A percentile compares a stretch with the other conserved stretches of the same genome.
Evolutionary conservation across 768 basidiomycete species (phyloP).

Genomic region (Tylopilus subfusipes): DNA sequence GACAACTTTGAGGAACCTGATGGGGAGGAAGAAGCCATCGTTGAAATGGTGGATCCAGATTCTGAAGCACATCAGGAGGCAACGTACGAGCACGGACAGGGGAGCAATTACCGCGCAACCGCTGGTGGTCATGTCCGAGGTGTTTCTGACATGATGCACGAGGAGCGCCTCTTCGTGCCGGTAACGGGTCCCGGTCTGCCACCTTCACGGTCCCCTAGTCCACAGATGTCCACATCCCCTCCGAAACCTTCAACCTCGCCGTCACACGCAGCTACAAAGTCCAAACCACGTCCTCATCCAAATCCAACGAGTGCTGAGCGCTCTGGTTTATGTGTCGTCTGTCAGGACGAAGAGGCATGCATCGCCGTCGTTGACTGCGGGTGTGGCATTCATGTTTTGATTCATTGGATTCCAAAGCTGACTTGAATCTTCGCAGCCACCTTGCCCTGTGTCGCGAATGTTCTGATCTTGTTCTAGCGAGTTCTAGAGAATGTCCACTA

Average conservation of each 20-base stretch:
- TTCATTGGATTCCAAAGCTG: neutral
- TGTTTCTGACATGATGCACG: slow-evolving; percentile 3
- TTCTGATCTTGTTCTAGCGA: slow-evolving; percentile 74
- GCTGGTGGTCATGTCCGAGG: neutral
- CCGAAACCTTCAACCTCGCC: slow-evolving; percentile 28
- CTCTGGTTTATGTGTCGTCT: slow-evolving; percentile 83
- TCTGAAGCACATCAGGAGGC: slow-evolving; percentile 5
- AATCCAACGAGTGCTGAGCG: slow-evolving; percentile 43
- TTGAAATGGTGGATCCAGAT: slow-evolving; percentile 17
- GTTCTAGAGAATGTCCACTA: slow-evolving; percentile 84
- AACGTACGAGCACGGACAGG: slow-evolving; percentile 1
- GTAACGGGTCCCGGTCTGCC: neutral
- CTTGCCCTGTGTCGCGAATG: slow-evolving; percentile 75
- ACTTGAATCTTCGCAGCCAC: slow-evolving; percentile 47
- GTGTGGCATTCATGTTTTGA: slow-evolving; percentile 40
- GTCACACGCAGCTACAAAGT: slow-evolving; percentile 32
- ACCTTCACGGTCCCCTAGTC: slow-evolving; percentile 9
- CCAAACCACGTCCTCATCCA: slow-evolving; percentile 33
- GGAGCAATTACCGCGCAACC: neutral
- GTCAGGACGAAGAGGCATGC: slow-evolving; percentile 92
- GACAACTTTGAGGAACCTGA: slow-evolving; percentile 23
- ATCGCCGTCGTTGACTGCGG: slow-evolving; percentile 95
- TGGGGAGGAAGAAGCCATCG: slow-evolving; percentile 14
- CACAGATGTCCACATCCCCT: slow-evolving; percentile 17
- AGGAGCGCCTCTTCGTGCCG: slow-evolving; percentile 1